Evolutionary conservation across 768 basidiomycete species (phyloP).

Genomic region (Pisolithus orientalis): DNA sequence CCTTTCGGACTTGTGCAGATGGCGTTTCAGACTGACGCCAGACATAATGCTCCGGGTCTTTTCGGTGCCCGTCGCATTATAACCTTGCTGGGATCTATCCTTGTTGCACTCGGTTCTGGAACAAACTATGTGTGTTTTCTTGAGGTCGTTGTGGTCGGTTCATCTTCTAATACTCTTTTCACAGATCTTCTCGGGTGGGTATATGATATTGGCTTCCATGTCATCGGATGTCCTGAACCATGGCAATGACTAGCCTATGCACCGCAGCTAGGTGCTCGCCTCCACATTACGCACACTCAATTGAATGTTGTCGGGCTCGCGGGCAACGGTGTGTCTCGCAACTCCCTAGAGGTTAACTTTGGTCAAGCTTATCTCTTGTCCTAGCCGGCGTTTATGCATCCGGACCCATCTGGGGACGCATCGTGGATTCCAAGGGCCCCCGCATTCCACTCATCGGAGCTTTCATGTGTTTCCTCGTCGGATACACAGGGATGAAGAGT

Average conservation of each 20-base stretch:
- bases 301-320: slow-evolving; percentile 78
- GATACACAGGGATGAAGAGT: slow-evolving; percentile 69
- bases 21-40: not conserved
- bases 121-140: slow-evolving; percentile 63
- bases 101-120: slow-evolving; percentile 59
- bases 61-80: slow-evolving; percentile 37
- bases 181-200: slow-evolving; percentile 27
- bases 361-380: not conserved
- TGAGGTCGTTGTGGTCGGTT: not conserved
- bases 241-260: slow-evolving; percentile 57
- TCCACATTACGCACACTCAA: slow-evolving; percentile 72
- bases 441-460: slow-evolving; percentile 56
- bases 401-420: slow-evolving; percentile 74
- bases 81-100: slow-evolving; percentile 48
- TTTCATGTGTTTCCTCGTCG: slow-evolving; percentile 54
- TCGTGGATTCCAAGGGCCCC: slow-evolving; percentile 72
- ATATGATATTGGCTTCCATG: not conserved
- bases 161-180: not conserved
- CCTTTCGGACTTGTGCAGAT: slow-evolving; percentile 1
- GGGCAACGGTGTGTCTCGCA: slow-evolving; percentile 52
- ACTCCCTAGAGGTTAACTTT: not conserved
- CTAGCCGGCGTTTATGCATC: slow-evolving; percentile 71
- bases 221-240: not conserved
- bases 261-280: slow-evolving; percentile 75
- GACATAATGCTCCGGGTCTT: slow-evolving; percentile 23